phyloP scores from a whole-genome alignment of 1,284 basidiomycete species.

The Naganishia sp. region DNA sequence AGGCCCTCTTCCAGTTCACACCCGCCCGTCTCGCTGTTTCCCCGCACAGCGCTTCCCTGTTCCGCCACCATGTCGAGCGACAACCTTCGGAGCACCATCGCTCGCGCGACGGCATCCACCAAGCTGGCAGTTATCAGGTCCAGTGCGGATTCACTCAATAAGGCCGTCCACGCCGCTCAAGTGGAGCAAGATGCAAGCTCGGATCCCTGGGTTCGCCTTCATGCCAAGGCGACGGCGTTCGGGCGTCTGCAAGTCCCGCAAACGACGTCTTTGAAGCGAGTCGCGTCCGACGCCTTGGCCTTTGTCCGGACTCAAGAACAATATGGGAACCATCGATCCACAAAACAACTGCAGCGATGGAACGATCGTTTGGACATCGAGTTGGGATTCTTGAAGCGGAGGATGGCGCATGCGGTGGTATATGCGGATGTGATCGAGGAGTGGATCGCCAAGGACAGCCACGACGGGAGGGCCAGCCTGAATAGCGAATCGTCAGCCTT shows the following conservation, averaged over 20 bases:
- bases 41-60: no score
- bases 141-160: neutral
- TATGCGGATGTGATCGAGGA: conserved; percentile 12
- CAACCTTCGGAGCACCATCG: conserved; percentile 12
- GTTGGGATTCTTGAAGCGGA: neutral
- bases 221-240: neutral
- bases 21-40: no score
- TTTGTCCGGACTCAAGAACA: conserved; percentile 8
- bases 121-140: conserved; percentile 22
- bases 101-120: conserved; percentile 9
- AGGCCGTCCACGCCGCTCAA: neutral
- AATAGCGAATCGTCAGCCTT: neutral
- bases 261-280: neutral
- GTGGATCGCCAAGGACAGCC: conserved; percentile 8
- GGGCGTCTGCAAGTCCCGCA: neutral
- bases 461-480: neutral
- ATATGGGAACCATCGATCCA: conserved; percentile 4
- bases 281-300: conserved; percentile 3
- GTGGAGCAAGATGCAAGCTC: conserved; percentile 9
- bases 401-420: conserved; percentile 6
- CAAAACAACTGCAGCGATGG: conserved; percentile 7
- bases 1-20: no score
- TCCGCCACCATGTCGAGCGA: conserved; percentile 1
- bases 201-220: conserved; percentile 3
- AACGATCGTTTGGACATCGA: conserved; percentile 9